Evolutionary conservation across 2,329 filamentous ascomycete species (phyloP), one percentile per base, ranked within the genome.

Genomic region (Botrytis fragariae): DNA sequence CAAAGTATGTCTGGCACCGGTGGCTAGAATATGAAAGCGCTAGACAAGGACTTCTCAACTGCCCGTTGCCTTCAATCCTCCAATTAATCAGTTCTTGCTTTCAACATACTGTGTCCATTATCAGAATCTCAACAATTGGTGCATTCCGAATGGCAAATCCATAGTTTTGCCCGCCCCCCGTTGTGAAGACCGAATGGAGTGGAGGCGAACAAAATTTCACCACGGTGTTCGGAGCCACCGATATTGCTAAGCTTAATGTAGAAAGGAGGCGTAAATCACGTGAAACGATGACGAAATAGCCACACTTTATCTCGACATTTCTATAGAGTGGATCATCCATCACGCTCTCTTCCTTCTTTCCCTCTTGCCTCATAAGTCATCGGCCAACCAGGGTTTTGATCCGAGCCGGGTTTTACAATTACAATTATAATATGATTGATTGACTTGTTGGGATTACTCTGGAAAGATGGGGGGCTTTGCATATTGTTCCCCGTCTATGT

Each of bases 281-380:
- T 67, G 64, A 51, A 1, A 29, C 3, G 3, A 54, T 67, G 64
- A 54, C 64, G 64, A 39, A 48, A 51, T 67, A 57, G 51, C 51
- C 51, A 57, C 32, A 67, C 37, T 25, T 54, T 54, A 67, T 67
- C 35, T 67, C 45, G 64, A 54, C 64, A 67, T 51, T 54, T 25
- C 5, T 14, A 14, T 20, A 32, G 12, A 51, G 44, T 67, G 44
- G 63, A 67, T 67, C 44, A 37, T 63, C 61, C 51, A n/a, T 51
- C n/a, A 29, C 12, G n/a, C n/a, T 57, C 51, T 57, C 14, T 57
- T 29, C 51, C 51, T 18, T 18, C 51, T 32, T 57, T 57, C n/a
- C 51, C 7, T 39, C 35, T 18, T 37, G 16, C 39, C 57, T 51
- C 32, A 51, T 25, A 51, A 51, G 32, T 67, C 25, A 35, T 20